Evolutionary conservation across 179 eudicot genomes (phyloP), one percentile per base, ranked within the genome.

Genomic region (Sideroxylon spinosum): DNA sequence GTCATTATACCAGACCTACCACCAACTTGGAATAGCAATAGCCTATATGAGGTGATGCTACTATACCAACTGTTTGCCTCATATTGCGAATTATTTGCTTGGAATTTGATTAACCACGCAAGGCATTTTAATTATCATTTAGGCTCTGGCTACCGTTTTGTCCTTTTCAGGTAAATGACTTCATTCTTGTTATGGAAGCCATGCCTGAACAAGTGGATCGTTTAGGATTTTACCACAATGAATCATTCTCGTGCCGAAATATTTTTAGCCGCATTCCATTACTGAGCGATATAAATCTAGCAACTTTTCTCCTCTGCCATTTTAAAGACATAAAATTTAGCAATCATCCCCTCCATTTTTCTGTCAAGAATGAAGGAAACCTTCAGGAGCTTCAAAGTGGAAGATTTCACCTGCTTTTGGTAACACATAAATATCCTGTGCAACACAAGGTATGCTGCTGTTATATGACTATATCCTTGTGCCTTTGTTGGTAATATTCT

Each of bases 381-480:
- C 70, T 79, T 72, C 74, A 78, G 76, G 85, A 84, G 74, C 83
- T 87, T 87, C 86, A 87, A 56, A 71, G 80, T 84, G 99, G 97
- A 83, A 82, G 75, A 67, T 93, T 83, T 88, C 97, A 93, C 86
- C 57, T 95, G 78, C 85, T 95, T 71, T 73, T 60, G 78, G 71
- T 95, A 56, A 77, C 84, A 64, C 98, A 95, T 85, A 95, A 84
- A 80, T 95, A 88, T 81, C 98, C 94, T 16, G 10, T 82, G 59
- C 88, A 83, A 80, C 87, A 89, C 57, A 85, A 88, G 93, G 98
- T 93, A 84, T 81, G 83, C 60, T 79, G 63, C 78, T 12, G 57
- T 70, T 57, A 37, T 37, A 37, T 26, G 48, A 14, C 44, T 20
- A 9, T 61, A 17, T 60, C 25, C 46, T 71, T 48, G 17, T 75